phyloP scores from a whole-genome alignment of 106 monocot species.

The Allium cepa region DNA sequence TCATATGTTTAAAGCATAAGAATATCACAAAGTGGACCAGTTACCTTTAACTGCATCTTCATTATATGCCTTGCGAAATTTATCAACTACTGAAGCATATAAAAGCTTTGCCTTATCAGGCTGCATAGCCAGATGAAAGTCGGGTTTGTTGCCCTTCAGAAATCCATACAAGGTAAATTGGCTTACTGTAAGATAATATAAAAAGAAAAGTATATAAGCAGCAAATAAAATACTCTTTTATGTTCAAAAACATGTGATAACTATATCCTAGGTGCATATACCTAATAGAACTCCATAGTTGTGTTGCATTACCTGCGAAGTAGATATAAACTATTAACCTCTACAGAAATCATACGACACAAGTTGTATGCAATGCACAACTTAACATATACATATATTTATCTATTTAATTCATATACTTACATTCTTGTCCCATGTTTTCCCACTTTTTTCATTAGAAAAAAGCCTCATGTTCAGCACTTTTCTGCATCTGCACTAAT shows the following conservation, averaged over 20 bases:
- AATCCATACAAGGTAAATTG: constrained; percentile 92
- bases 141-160: constrained; percentile 93
- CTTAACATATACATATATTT: background rate
- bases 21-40: background rate
- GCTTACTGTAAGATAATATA: constrained; percentile 48
- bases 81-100: constrained; percentile 76
- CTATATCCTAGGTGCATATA: constrained; percentile 9
- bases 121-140: constrained; percentile 95
- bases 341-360: too few species aligned
- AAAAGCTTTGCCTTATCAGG: constrained; percentile 72
- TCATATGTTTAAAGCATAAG: background rate
- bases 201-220: background rate
- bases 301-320: constrained; percentile 71
- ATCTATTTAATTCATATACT: constrained; percentile 2
- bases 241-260: background rate
- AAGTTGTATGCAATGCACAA: too few species aligned
- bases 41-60: constrained; percentile 74
- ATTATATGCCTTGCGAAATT: constrained; percentile 54
- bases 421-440: constrained; percentile 88
- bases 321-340: too few species aligned
- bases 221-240: background rate
- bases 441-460: constrained; percentile 69
- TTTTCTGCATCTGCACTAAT: constrained; percentile 70
- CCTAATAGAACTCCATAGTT: constrained; percentile 74
- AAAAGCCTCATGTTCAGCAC: constrained; percentile 93